phyloP scores from a whole-genome alignment of 768 basidiomycete genomes.

The Stropharia rugosoannulata region DNA sequence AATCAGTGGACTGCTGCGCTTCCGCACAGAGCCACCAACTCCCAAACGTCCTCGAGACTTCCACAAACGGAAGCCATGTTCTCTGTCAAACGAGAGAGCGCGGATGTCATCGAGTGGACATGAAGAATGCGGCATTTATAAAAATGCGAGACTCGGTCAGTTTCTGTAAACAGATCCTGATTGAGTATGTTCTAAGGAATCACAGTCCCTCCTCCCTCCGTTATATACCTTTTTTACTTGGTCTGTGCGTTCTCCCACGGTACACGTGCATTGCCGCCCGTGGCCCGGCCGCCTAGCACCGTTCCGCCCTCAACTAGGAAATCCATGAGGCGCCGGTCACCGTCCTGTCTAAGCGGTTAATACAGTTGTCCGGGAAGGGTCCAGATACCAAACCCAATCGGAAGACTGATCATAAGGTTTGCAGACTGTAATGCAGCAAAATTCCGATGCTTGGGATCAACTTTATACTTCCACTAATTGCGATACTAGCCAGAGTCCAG shows the following conservation, averaged over 20 bases:
- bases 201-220: conserved; percentile 5
- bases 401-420: too few species aligned
- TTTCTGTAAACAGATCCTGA: conserved; percentile 83
- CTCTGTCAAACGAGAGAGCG: conserved; percentile 68
- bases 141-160: conserved; percentile 82
- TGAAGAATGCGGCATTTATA: conserved; percentile 73
- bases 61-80: conserved; percentile 44
- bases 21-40: conserved; percentile 25
- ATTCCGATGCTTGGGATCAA: too few species aligned
- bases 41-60: conserved; percentile 69
- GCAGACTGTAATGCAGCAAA: too few species aligned
- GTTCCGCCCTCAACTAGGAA: too few species aligned
- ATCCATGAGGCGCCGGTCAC: too few species aligned
- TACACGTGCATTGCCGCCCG: conserved; percentile 11
- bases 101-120: conserved; percentile 69
- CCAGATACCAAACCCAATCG: too few species aligned
- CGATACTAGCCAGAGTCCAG: too few species aligned
- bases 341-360: too few species aligned
- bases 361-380: too few species aligned
- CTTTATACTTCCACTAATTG: too few species aligned
- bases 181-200: conserved; percentile 73
- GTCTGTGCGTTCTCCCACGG: conserved; percentile 28
- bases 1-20: conserved; percentile 19
- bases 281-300: not conserved
- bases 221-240: conserved; percentile 25